Conservation (phyloP, 202 grass and related monocot genomes). For the Eragrostis tef region DNA sequence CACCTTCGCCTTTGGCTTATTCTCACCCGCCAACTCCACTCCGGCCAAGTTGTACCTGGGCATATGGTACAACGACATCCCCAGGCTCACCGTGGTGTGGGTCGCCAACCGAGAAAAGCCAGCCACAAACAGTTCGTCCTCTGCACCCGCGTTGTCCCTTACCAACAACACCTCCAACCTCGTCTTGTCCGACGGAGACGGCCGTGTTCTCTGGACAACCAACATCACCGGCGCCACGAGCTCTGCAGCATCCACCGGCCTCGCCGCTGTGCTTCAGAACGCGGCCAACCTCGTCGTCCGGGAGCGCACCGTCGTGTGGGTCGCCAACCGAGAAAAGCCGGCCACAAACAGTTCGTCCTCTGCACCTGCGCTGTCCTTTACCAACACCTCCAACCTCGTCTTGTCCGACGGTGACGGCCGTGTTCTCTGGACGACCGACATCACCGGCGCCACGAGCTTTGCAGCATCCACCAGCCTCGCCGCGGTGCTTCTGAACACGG, state of each 20-base stretch:
- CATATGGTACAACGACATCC: slow-evolving; percentile 47
- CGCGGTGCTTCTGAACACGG: slow-evolving; percentile 41
- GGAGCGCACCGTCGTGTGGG: slow-evolving; percentile 42
- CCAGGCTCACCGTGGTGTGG: slow-evolving; percentile 40
- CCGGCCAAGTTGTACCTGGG: slow-evolving; percentile 26
- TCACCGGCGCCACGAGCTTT: neutral
- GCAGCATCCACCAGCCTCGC: neutral
- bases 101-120: slow-evolving; percentile 36
- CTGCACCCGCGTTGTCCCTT: neutral
- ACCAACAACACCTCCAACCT: slow-evolving; percentile 29
- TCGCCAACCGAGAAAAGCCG: slow-evolving; percentile 29
- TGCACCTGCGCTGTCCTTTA: neutral
- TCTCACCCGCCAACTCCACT: slow-evolving; percentile 34
- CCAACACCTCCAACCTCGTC: slow-evolving; percentile 36
- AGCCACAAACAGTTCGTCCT: neutral
- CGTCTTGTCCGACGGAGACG: slow-evolving; percentile 26
- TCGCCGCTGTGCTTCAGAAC: too few species aligned
- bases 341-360: neutral
- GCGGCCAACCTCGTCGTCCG: slow-evolving; percentile 61
- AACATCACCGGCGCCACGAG: neutral
- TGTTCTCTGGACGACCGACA: slow-evolving; percentile 39
- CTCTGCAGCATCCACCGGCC: neutral
- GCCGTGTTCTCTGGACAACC: slow-evolving; percentile 25
- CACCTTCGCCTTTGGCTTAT: slow-evolving; percentile 53
- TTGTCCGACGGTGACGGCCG: slow-evolving; percentile 12